Evolutionary conservation across 2,329 filamentous ascomycete species (phyloP).

Genomic region (Apiospora hydei): DNA sequence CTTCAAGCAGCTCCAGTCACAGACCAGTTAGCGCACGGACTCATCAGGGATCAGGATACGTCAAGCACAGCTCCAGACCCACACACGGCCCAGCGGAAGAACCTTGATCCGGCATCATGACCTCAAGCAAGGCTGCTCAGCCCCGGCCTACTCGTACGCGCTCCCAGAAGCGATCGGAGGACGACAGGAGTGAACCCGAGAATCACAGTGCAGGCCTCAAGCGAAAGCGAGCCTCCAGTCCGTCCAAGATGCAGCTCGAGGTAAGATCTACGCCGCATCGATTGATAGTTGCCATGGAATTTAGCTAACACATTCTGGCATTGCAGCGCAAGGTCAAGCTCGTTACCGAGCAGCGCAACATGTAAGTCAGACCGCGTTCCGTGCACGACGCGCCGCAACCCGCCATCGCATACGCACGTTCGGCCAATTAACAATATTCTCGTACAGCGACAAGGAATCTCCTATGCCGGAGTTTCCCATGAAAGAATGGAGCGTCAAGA

Average conservation of each 20-base stretch:
- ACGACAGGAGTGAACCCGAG: conserved; percentile 13
- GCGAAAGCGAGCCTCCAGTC: conserved; percentile 19
- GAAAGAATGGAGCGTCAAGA: conserved; percentile 88
- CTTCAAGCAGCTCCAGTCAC: background rate
- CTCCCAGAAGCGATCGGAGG: conserved; percentile 3
- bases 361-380: conserved; percentile 64
- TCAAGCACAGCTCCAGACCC: background rate
- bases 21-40: background rate
- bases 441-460: conserved; percentile 75
- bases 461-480: conserved; percentile 89
- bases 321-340: conserved; percentile 89
- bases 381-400: conserved; percentile 27
- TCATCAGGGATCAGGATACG: background rate
- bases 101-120: conserved; percentile 4
- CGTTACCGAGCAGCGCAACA: conserved; percentile 87
- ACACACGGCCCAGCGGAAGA: background rate
- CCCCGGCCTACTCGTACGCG: conserved; percentile 1
- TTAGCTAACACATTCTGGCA: conserved; percentile 33
- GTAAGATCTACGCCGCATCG: conserved; percentile 28
- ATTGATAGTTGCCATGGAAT: conserved; percentile 7
- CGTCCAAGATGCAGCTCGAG: conserved; percentile 38
- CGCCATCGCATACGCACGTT: conserved; percentile 30
- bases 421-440: conserved; percentile 29
- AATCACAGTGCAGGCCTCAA: background rate
- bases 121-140: conserved; percentile 16